These are phyloP conservation scores for Porodaedalea pini DNA, from an alignment of 1,284 basidiomycete genomes.

Conservation along the genomic window DNA sequence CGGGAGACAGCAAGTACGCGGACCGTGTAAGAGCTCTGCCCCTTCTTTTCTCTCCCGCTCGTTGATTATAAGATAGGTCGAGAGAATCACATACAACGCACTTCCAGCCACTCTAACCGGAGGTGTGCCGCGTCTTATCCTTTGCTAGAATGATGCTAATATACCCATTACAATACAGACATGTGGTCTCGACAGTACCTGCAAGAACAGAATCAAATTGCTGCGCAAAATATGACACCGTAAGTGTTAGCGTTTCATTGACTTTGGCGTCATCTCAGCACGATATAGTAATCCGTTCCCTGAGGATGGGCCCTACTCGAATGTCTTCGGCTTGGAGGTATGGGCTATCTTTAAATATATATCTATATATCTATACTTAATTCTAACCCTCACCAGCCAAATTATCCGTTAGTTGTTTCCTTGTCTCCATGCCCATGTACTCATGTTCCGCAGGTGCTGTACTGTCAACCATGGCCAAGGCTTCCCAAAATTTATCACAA, in stretches of 20 bases:
- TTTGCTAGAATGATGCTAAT: background rate
- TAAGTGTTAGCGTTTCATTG: slow-evolving; percentile 30
- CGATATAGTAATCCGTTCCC: slow-evolving; percentile 50
- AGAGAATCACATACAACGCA: slow-evolving; percentile 56
- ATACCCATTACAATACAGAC: slow-evolving; percentile 30
- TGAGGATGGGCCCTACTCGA: slow-evolving; percentile 51
- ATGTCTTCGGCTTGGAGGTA: slow-evolving; percentile 48
- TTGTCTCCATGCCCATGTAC: background rate
- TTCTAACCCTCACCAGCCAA: slow-evolving; percentile 28
- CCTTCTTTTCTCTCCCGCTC: background rate
- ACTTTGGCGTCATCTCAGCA: slow-evolving; percentile 1
- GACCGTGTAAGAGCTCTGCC: slow-evolving; percentile 39
- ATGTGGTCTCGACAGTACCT: slow-evolving; percentile 62
- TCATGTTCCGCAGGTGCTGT: slow-evolving; percentile 41
- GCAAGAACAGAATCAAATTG: slow-evolving; percentile 59
- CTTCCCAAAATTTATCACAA: slow-evolving; percentile 59
- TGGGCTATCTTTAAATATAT: background rate
- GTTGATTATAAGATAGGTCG: slow-evolving; percentile 37
- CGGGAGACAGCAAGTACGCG: slow-evolving; percentile 52
- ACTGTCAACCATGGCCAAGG: slow-evolving; percentile 61
- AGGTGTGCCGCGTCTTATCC: slow-evolving; percentile 30
- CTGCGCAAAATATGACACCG: slow-evolving; percentile 54
- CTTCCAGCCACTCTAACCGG: slow-evolving; percentile 53
- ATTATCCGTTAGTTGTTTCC: slow-evolving; percentile 39
- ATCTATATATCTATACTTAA: too few species aligned